A percentile compares a stretch with the other conserved stretches of the same genome.
These are phyloP conservation scores for Tillandsia fasciculata DNA, from an alignment of 176 grass and related monocot species.

Conservation along the genomic window DNA sequence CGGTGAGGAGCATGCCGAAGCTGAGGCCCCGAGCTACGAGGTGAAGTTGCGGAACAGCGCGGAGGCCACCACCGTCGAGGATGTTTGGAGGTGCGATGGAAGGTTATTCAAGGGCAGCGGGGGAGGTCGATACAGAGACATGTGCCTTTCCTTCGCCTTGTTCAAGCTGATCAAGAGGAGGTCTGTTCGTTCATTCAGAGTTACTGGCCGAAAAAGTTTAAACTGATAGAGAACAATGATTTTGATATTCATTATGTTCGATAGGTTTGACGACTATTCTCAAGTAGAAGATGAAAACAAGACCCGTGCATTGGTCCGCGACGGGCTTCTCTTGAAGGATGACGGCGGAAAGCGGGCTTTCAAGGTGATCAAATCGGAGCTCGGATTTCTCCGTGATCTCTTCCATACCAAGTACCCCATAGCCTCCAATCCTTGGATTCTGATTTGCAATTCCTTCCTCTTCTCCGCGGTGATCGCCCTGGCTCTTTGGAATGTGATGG, in stretches of 20 bases:
- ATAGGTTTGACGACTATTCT: too few species aligned
- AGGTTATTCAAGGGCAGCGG: background rate
- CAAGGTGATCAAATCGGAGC: constrained; percentile 30
- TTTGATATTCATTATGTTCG: too few species aligned
- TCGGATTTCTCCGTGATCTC: constrained; percentile 27
- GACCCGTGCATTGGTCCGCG: constrained; percentile 12
- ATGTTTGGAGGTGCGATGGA: constrained; percentile 15
- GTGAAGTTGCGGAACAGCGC: background rate
- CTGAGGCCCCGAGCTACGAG: background rate
- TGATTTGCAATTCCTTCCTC: constrained; percentile 23
- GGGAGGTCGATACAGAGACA: constrained; percentile 13
- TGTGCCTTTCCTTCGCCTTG: constrained; percentile 47
- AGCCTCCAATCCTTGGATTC: constrained; percentile 18
- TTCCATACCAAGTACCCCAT: constrained; percentile 43
- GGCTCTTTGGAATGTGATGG: constrained; percentile 15
- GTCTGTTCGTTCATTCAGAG: background rate
- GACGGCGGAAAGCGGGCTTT: constrained; percentile 3
- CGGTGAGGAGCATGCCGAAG: constrained; percentile 8
- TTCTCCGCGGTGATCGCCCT: constrained; percentile 20
- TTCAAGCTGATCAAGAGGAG: constrained; percentile 38
- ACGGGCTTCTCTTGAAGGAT: constrained; percentile 17
- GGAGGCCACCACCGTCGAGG: constrained; percentile 17
- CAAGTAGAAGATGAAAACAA: background rate
- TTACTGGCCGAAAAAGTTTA: background rate
- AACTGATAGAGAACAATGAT: background rate